A percentile compares a stretch with the other conserved stretches of the same genome.
Evolutionary conservation across 371 early-diverging fungal species (phyloP).

Genomic region (Synchytrium microbalum): DNA sequence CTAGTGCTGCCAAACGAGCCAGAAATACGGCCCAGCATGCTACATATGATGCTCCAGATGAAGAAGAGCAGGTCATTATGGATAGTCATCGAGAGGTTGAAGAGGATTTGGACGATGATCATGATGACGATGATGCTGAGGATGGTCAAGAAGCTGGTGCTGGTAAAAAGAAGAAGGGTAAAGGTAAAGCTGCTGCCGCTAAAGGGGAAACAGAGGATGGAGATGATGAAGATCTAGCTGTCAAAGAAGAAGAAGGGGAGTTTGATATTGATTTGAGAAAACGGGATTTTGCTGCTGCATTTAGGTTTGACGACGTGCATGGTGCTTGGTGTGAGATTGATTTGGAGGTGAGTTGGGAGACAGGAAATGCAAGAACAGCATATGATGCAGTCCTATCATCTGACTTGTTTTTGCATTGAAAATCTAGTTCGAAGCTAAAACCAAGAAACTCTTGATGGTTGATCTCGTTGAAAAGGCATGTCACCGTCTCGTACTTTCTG

Average conservation of each 20-base stretch:
- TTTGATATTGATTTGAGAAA: slow-evolving; percentile 22
- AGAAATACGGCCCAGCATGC: slow-evolving; percentile 57
- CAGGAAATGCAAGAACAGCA: slow-evolving; percentile 44
- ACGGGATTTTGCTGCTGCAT: slow-evolving; percentile 17
- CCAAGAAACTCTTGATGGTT: slow-evolving; percentile 91
- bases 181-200: too few species aligned
- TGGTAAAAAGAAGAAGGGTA: too few species aligned
- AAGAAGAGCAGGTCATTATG: slow-evolving; percentile 60
- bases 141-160: slow-evolving; percentile 6
- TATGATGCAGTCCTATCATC: neutral
- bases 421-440: slow-evolving; percentile 66
- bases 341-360: slow-evolving; percentile 60
- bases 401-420: neutral
- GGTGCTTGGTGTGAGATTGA: slow-evolving; percentile 61
- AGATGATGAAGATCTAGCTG: slow-evolving; percentile 34
- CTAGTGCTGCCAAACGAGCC: slow-evolving; percentile 49
- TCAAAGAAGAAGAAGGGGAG: slow-evolving; percentile 42
- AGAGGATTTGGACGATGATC: slow-evolving; percentile 43
- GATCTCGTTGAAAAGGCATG: slow-evolving; percentile 68
- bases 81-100: slow-evolving; percentile 37
- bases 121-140: slow-evolving; percentile 42
- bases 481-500: slow-evolving; percentile 65
- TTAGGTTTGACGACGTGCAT: slow-evolving; percentile 26
- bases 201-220: too few species aligned
- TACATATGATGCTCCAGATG: slow-evolving; percentile 67